These are phyloP conservation scores for Metschnikowia bowlesiae DNA, from an alignment of 805 yeast species.

Conservation along the genomic window DNA sequence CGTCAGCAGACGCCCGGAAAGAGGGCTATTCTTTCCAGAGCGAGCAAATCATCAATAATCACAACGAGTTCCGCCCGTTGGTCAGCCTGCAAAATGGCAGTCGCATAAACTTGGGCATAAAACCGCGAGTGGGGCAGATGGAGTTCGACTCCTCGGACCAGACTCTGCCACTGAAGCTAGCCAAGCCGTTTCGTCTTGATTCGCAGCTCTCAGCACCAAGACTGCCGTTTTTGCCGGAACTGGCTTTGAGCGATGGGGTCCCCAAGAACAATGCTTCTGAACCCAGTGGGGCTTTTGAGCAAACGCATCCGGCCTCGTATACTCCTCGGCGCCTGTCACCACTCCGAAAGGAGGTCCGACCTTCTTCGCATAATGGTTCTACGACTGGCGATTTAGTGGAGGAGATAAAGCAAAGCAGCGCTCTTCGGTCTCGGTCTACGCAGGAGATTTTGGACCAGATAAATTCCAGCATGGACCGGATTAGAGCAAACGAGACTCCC, in stretches of 20 bases:
- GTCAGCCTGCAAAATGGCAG: not conserved
- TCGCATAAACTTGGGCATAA: not conserved
- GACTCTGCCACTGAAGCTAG: conserved; percentile 10
- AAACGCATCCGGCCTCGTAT: not conserved
- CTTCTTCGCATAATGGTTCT: conserved; percentile 5
- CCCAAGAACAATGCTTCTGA: not conserved
- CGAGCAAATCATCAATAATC: conserved; percentile 21
- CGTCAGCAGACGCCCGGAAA: not conserved
- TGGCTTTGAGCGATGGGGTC: not conserved
- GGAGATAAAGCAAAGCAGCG: conserved; percentile 13
- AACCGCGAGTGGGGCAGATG: conserved; percentile 10
- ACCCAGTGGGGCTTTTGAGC: not conserved
- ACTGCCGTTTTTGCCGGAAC: not conserved
- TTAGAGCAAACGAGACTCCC: not conserved
- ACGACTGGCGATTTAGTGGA: conserved; percentile 8
- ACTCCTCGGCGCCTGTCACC: conserved; percentile 17
- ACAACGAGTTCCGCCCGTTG: conserved; percentile 22
- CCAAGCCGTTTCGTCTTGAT: not conserved
- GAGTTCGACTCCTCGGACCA: conserved; percentile 27
- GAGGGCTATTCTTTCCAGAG: conserved; percentile 7
- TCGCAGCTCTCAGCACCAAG: not conserved
- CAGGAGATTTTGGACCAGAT: conserved; percentile 24
- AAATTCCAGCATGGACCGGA: conserved; percentile 19
- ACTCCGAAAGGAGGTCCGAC: conserved; percentile 8
- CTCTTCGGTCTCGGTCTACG: conserved; percentile 10